Base-by-base conservation (phyloP, 768 basidiomycete species). In the Ramaria sp. region DNA sequence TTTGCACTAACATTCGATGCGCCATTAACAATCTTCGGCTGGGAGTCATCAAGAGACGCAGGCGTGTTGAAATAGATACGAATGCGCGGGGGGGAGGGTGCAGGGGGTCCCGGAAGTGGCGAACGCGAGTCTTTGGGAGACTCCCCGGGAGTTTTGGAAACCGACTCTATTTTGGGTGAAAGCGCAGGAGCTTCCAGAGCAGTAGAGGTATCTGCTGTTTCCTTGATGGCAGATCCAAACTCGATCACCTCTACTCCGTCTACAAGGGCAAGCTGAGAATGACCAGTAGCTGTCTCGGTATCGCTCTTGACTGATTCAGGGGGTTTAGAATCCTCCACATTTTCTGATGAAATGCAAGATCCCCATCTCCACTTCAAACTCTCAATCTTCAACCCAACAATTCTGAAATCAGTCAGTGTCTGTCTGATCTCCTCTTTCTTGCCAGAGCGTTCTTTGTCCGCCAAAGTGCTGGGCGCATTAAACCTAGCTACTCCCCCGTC, bases 351-450 rank as follows among this genome's bases (percentile, higher is more conserved):
- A 39, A 65, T 59, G 45, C 34, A 38, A 51, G 73, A 63, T 59
- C 92, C 91, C 95, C 95, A 97, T 51, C 75, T 78, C 95, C 95
- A 97, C 62, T 73, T 74, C 58, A 96, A 73, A 62, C 86, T 84
- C 63, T 77, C 81, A 62, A 96, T 86, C 67, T 89, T 83, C 63
- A 97, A 76, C 27, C 88, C 93, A 66, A 94, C 77, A 68, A 99
- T 92, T 73, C 95, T 91, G 81, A 99, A 99, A 73, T 98, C 95
- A 38, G 93, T 97, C 63, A 99, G 83, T 31, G 94, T 96, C 64
- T 91, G 82, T 66, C 86, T 81, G 67, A 87, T 86, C 70, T 91
- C 89, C 67, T 90, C 88, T 71, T 86, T 87, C 79, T 89, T 89
- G 78, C 84, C 82, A 33, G 55, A 57, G 34, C 55, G 55, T 4